A percentile compares a stretch with the other conserved stretches of the same genome.
Conservation (phyloP, 768 basidiomycete genomes). For the Xerocomellus amylosporus region DNA sequence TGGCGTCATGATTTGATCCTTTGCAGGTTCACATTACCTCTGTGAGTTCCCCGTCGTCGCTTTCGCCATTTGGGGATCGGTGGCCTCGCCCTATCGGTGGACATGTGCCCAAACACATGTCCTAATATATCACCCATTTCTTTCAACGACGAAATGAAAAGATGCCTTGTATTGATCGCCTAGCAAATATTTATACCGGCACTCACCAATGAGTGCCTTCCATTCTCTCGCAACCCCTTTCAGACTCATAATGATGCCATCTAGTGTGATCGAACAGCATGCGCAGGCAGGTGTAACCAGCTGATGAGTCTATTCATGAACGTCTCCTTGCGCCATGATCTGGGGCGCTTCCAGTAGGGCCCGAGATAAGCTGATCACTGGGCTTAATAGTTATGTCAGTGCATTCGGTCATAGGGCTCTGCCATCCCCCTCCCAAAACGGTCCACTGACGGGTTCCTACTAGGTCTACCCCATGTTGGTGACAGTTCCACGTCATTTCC, state of each 20-base stretch:
- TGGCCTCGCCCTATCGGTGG: constrained; percentile 9
- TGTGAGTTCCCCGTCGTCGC: constrained; percentile 22
- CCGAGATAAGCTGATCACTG: constrained; percentile 17
- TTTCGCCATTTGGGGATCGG: constrained; percentile 18
- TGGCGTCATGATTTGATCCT: constrained; percentile 4
- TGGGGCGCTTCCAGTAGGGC: constrained; percentile 8
- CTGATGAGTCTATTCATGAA: constrained; percentile 13
- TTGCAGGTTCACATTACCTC: not conserved
- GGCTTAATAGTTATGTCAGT: constrained; percentile 8
- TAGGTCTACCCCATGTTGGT: constrained; percentile 3
- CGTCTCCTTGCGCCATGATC: constrained; percentile 15
- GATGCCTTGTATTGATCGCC: constrained; percentile 26
- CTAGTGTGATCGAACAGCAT: constrained; percentile 19
- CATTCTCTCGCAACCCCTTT: constrained; percentile 24
- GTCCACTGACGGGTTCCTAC: constrained; percentile 1
- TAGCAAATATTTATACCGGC: constrained; percentile 8
- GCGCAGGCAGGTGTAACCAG: constrained; percentile 10
- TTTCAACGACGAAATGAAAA: constrained; percentile 19
- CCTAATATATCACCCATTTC: constrained; percentile 6
- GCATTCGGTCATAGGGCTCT: not conserved
- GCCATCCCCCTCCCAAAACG: not conserved
- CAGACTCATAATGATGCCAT: constrained; percentile 20
- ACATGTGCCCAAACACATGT: constrained; percentile 22
- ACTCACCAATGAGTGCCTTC: constrained; percentile 16
- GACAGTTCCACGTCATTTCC: constrained; percentile 24